Conservation (phyloP, 2,329 filamentous ascomycete genomes). For the Cladosporium cucumerinum region DNA sequence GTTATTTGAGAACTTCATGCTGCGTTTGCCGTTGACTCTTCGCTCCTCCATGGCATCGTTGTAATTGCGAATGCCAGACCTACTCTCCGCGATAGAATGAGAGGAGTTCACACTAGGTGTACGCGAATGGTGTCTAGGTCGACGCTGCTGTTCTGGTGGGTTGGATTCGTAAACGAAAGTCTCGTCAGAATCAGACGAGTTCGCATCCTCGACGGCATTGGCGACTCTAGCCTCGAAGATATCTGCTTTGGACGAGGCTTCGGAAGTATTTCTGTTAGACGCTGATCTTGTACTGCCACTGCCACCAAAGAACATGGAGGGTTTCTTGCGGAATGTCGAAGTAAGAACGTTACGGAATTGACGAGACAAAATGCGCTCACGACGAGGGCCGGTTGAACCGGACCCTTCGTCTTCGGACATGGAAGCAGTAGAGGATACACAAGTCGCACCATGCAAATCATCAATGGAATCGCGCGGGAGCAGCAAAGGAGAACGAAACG, state of each 20-base stretch:
- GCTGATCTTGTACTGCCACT: conserved; percentile 23
- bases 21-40: conserved; percentile 72
- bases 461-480: conserved; percentile 23
- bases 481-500: conserved; percentile 31
- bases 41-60: conserved; percentile 60
- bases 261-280: conserved; percentile 25
- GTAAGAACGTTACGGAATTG: conserved; percentile 15
- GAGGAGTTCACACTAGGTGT: conserved; percentile 90
- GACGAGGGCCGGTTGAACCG: neutral
- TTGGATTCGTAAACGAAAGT: conserved; percentile 99
- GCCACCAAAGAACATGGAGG: conserved; percentile 8
- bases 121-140: conserved; percentile 82
- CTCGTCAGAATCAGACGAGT: conserved; percentile 95
- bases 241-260: conserved; percentile 90
- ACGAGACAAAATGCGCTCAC: conserved; percentile 1
- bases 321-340: conserved; percentile 10
- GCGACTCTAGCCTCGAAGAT: conserved; percentile 97
- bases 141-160: conserved; percentile 60
- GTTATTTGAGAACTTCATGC: conserved; percentile 91
- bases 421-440: conserved; percentile 15
- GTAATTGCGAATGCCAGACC: conserved; percentile 58
- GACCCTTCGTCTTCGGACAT: conserved; percentile 14
- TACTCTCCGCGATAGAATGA: conserved; percentile 64
- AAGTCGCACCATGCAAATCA: conserved; percentile 15
- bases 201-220: conserved; percentile 90